These are phyloP conservation scores for Alternaria atra DNA, from an alignment of 2,329 filamentous ascomycete genomes.

Conservation along the genomic window DNA sequence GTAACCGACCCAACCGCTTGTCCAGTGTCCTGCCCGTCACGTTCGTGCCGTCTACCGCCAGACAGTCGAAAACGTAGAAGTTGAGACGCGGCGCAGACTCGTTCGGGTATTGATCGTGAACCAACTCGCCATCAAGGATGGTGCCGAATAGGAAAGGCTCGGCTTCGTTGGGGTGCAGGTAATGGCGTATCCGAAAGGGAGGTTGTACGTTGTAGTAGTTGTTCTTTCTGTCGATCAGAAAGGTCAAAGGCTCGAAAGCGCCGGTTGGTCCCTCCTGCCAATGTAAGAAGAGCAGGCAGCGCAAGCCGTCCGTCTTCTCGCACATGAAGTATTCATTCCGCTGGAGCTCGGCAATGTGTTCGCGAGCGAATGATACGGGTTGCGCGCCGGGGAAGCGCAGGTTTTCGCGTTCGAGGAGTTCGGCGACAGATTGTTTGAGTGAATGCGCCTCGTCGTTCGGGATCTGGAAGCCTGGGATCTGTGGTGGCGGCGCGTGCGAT, in stretches of 20 bases:
- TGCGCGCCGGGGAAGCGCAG: constrained; percentile 86
- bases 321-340: constrained; percentile 93
- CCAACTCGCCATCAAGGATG: constrained; percentile 90
- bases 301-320: constrained; percentile 96
- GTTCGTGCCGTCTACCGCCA: constrained; percentile 79
- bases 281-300: constrained; percentile 92
- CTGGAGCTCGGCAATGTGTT: constrained; percentile 83
- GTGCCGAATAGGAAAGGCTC: constrained; percentile 78
- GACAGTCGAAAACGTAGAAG: constrained; percentile 93
- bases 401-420: constrained; percentile 75
- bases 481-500: constrained; percentile 41
- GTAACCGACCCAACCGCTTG: constrained; percentile 88
- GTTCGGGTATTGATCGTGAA: constrained; percentile 76
- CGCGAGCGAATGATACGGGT: constrained; percentile 87
- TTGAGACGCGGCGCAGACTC: constrained; percentile 73
- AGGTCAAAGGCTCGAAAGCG: constrained; percentile 65
- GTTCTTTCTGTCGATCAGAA: constrained; percentile 97
- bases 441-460: constrained; percentile 43
- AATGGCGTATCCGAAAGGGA: constrained; percentile 81
- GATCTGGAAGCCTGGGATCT: constrained; percentile 47
- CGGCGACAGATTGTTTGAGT: constrained; percentile 77
- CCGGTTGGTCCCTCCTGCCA: constrained; percentile 60
- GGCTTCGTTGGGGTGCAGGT: constrained; percentile 64
- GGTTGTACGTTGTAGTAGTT: constrained; percentile 88
- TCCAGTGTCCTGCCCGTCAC: constrained; percentile 83